phyloP scores from a whole-genome alignment of 768 basidiomycete genomes.

The Termitomyces sp. region DNA sequence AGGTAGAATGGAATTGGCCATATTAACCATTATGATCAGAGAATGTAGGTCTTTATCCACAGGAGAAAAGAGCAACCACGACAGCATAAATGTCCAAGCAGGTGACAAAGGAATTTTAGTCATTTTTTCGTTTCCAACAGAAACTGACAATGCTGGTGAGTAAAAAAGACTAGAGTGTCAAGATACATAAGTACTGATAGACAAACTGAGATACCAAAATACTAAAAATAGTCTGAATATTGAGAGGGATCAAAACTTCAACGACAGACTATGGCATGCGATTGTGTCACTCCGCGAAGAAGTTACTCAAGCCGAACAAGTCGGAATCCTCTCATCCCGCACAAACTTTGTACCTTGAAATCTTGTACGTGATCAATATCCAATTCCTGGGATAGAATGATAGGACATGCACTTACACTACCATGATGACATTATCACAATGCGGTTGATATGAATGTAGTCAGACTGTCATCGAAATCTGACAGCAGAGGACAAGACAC shows the following conservation, averaged over 20 bases:
- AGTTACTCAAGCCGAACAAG: not conserved
- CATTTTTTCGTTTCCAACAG: not conserved
- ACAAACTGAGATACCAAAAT: constrained; percentile 26
- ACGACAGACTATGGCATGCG: constrained; percentile 36
- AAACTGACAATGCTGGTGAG: no score
- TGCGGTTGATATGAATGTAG: constrained; percentile 41
- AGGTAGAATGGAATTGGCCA: not conserved
- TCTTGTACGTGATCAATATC: constrained; percentile 44
- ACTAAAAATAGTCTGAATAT: constrained; percentile 18
- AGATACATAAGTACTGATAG: not conserved
- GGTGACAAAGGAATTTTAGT: not conserved
- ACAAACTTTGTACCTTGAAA: constrained; percentile 36
- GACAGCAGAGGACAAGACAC: not conserved
- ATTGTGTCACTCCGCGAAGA: constrained; percentile 37
- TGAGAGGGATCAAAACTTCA: not conserved
- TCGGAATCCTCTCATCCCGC: not conserved
- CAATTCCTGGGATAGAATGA: constrained; percentile 29
- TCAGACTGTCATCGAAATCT: constrained; percentile 29
- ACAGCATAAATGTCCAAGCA: not conserved
- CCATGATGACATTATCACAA: constrained; percentile 52
- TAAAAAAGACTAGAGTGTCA: no score
- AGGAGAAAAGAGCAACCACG: not conserved
- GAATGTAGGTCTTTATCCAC: not conserved
- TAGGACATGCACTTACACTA: constrained; percentile 7
- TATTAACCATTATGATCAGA: not conserved